phyloP scores from a whole-genome alignment of 345 rosid genomes.

The Garcia nutans region DNA sequence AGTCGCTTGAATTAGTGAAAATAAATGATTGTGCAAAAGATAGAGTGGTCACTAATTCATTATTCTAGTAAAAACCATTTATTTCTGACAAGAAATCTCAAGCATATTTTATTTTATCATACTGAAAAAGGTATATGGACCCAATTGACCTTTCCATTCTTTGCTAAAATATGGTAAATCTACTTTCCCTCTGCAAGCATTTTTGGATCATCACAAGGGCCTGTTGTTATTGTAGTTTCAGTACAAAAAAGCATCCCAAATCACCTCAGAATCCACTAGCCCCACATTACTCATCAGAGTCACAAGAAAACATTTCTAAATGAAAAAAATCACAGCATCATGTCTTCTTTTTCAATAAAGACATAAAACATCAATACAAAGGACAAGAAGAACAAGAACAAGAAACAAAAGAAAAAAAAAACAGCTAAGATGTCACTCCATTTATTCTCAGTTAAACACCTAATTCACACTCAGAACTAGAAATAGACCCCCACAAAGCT shows the following conservation, averaged over 20 bases:
- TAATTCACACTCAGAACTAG: not conserved
- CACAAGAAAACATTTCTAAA: constrained; percentile 6
- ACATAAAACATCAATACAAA: too few species aligned
- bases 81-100: not conserved
- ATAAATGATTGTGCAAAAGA: not conserved
- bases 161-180: not conserved
- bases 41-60: not conserved
- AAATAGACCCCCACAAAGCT: not conserved
- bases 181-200: not conserved
- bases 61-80: not conserved
- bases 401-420: too few species aligned
- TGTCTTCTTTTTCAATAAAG: too few species aligned
- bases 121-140: not conserved
- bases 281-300: constrained; percentile 8
- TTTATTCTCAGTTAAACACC: not conserved
- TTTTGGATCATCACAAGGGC: not conserved
- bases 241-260: not conserved
- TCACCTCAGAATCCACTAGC: constrained; percentile 6
- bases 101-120: not conserved
- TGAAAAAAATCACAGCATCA: not conserved
- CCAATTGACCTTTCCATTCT: not conserved
- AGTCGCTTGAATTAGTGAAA: too few species aligned
- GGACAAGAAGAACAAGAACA: too few species aligned
- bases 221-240: not conserved
- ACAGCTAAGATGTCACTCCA: too few species aligned